Conservation (phyloP, 352 stramenopile genomes). For the Globisporangium okanoganense region DNA sequence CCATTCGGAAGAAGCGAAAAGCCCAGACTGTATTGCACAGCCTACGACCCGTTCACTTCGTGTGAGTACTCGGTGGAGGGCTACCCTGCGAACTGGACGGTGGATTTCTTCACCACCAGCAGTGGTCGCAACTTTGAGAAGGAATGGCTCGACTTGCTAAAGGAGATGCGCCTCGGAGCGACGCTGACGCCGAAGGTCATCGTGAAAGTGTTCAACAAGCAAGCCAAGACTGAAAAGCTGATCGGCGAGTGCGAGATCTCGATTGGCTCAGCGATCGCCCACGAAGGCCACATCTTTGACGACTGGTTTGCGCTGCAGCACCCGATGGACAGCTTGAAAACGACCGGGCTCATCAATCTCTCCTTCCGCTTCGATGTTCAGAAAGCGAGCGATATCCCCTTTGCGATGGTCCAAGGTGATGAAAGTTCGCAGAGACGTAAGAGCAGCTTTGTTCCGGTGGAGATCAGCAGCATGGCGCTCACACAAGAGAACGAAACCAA, state of each 20-base stretch:
- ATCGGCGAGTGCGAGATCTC: conserved; percentile 76
- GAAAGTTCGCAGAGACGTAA: background rate
- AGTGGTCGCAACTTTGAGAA: conserved; percentile 43
- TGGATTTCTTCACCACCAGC: conserved; percentile 62
- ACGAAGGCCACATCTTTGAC: conserved; percentile 71
- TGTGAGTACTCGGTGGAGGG: conserved; percentile 76
- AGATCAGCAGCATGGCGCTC: background rate
- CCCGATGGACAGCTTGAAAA: conserved; percentile 17
- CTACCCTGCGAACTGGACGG: conserved; percentile 49
- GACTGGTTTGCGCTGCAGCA: conserved; percentile 52
- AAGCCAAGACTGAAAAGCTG: conserved; percentile 60
- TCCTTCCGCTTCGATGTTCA: conserved; percentile 63
- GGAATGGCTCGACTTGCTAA: conserved; percentile 49
- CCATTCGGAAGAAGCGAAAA: conserved; percentile 21
- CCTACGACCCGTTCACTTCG: conserved; percentile 76
- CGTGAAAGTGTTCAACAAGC: conserved; percentile 69
- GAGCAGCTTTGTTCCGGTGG: conserved; percentile 7
- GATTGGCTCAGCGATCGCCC: conserved; percentile 59
- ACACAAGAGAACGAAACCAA: background rate
- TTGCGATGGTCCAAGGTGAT: conserved; percentile 3
- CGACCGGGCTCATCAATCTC: conserved; percentile 39
- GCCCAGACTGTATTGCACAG: conserved; percentile 67
- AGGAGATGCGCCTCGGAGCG: conserved; percentile 44
- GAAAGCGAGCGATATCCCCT: conserved; percentile 18
- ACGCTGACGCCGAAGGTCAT: conserved; percentile 66